These are phyloP conservation scores for Plicaturopsis crispa DNA, from an alignment of 768 basidiomycete genomes.

Conservation along the genomic window DNA sequence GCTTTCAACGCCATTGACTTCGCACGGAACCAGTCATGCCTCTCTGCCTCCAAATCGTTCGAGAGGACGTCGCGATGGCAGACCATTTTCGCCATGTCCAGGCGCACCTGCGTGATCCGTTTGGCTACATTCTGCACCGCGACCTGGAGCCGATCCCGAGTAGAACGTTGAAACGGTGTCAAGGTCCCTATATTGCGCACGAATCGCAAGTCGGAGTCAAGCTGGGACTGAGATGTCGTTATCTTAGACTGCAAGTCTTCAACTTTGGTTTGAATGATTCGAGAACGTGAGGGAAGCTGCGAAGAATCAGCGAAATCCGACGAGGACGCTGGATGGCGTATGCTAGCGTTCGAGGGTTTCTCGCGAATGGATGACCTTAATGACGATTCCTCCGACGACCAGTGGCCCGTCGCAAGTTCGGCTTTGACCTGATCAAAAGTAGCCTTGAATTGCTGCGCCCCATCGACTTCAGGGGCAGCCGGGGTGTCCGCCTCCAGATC, in stretches of 20 bases:
- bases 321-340: slow-evolving; percentile 9
- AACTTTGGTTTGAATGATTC: slow-evolving; percentile 54
- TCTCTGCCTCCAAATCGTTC: slow-evolving; percentile 69
- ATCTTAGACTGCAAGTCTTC: slow-evolving; percentile 57
- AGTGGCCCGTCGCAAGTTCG: slow-evolving; percentile 55
- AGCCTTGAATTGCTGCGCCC: slow-evolving; percentile 64
- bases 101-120: slow-evolving; percentile 55
- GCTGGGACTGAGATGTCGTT: slow-evolving; percentile 40
- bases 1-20: slow-evolving; percentile 67
- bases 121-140: slow-evolving; percentile 58
- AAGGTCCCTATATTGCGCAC: slow-evolving; percentile 79
- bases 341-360: background rate
- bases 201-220: slow-evolving; percentile 63
- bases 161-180: slow-evolving; percentile 81
- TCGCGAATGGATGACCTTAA: slow-evolving; percentile 1
- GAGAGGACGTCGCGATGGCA: slow-evolving; percentile 73
- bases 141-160: slow-evolving; percentile 65
- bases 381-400: slow-evolving; percentile 14
- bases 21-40: slow-evolving; percentile 54
- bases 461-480: slow-evolving; percentile 48
- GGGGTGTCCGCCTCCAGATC: slow-evolving; percentile 36
- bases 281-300: slow-evolving; percentile 43
- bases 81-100: slow-evolving; percentile 65
- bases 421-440: slow-evolving; percentile 87
- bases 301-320: slow-evolving; percentile 18